Evolutionary conservation across 2,329 filamentous ascomycete species (phyloP).

Genomic region (Diplodia scrobiculata): DNA sequence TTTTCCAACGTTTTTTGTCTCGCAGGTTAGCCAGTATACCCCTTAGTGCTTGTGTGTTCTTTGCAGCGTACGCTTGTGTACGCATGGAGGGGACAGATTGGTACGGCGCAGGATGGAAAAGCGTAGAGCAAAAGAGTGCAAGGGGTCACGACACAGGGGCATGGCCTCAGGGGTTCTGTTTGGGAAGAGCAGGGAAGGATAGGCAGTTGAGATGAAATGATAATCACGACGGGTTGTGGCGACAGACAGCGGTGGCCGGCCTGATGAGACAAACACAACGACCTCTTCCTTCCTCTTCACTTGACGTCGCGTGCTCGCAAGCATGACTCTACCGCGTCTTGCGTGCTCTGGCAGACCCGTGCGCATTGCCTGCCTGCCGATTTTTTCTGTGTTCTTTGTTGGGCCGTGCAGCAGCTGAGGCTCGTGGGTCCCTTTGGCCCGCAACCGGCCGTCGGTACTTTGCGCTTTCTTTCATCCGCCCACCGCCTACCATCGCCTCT

Average conservation of each 20-base stretch:
- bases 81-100: slow-evolving; percentile 16
- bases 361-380: not conserved
- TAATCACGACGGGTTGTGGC: slow-evolving; percentile 23
- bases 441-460: slow-evolving; percentile 9
- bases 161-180: not conserved
- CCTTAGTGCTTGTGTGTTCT: slow-evolving; percentile 23
- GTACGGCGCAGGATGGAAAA: not conserved
- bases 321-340: not conserved
- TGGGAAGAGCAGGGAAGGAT: slow-evolving; percentile 3
- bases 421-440: not conserved
- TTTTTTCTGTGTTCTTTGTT: slow-evolving; percentile 1
- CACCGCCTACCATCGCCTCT: not conserved
- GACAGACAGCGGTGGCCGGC: not conserved
- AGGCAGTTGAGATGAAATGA: slow-evolving; percentile 26
- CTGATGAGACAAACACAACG: slow-evolving; percentile 19
- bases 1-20: slow-evolving; percentile 13
- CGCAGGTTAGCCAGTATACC: slow-evolving; percentile 25
- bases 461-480: not conserved
- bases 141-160: slow-evolving; percentile 8
- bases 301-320: not conserved
- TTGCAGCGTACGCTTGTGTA: slow-evolving; percentile 23
- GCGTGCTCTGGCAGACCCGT: not conserved
- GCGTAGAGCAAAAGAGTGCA: not conserved
- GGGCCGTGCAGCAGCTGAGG: not conserved
- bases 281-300: not conserved